These are phyloP conservation scores for Apiospora pterosperma DNA, from an alignment of 2,329 filamentous ascomycete species.

Conservation along the genomic window DNA sequence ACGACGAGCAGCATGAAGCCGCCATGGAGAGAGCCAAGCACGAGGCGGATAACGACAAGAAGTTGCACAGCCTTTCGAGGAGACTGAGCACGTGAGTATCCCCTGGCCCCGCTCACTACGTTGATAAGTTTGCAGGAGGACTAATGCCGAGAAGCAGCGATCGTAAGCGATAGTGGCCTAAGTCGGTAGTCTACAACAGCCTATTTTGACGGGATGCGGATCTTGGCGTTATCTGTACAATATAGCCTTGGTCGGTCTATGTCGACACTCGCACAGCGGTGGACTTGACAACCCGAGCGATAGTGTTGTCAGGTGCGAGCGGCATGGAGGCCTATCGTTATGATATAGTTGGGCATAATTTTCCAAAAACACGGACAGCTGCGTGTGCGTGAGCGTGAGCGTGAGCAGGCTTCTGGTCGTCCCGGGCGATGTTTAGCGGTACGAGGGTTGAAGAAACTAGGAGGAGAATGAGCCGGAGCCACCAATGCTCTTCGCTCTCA, in stretches of 20 bases:
- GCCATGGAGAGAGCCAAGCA: slow-evolving; percentile 82
- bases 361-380: neutral
- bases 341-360: neutral
- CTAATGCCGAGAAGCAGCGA: neutral
- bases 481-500: neutral
- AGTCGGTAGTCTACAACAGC: neutral
- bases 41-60: slow-evolving; percentile 89
- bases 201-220: neutral
- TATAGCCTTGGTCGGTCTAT: neutral
- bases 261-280: neutral
- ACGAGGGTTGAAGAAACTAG: neutral
- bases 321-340: neutral
- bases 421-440: neutral
- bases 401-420: neutral
- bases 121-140: neutral
- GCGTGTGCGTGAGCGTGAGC: neutral
- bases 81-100: slow-evolving; percentile 75
- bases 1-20: slow-evolving; percentile 55
- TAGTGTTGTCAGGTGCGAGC: neutral
- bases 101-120: neutral
- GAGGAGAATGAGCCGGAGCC: neutral
- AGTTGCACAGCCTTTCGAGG: slow-evolving; percentile 80
- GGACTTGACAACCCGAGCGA: neutral
- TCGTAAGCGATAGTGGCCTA: neutral
- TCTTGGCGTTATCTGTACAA: neutral